Percentiles rank a stretch among this genome's conserved stretches.
These are phyloP conservation scores for Vitis vinifera DNA, from an alignment of 164 flowering plant genomes.

Conservation along the genomic window DNA sequence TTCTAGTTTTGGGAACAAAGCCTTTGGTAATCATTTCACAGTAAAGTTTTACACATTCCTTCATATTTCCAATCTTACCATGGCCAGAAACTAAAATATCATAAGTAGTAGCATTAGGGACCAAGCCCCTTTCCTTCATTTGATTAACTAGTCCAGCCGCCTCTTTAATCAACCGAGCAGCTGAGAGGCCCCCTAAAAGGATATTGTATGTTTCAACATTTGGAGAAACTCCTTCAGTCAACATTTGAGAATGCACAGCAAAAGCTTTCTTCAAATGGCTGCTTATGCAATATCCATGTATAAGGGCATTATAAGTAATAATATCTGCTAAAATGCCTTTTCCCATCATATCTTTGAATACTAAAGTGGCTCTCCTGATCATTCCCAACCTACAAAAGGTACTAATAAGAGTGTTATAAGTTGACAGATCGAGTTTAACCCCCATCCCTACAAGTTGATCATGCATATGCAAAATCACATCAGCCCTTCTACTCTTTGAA, in stretches of 20 bases:
- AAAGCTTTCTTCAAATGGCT: constrained; percentile 56
- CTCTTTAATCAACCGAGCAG: constrained; percentile 48
- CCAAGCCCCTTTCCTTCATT: constrained; percentile 60
- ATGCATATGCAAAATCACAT: constrained; percentile 55
- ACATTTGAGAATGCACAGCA: constrained; percentile 52
- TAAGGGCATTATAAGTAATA: constrained; percentile 69
- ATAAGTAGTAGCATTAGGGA: constrained; percentile 59
- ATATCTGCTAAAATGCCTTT: constrained; percentile 57
- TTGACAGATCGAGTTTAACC: constrained; percentile 37
- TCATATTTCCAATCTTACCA: constrained; percentile 63
- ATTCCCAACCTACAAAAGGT: constrained; percentile 71
- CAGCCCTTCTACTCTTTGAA: constrained; percentile 48
- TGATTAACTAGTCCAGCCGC: constrained; percentile 51
- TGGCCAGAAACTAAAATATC: constrained; percentile 66
- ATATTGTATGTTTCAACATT: constrained; percentile 64
- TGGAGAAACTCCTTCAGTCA: constrained; percentile 58
- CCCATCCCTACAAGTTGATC: constrained; percentile 59
- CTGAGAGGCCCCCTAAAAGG: constrained; percentile 51
- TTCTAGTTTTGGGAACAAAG: constrained; percentile 65
- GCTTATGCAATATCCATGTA: constrained; percentile 68
- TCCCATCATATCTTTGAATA: constrained; percentile 56
- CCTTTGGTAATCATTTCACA: constrained; percentile 88
- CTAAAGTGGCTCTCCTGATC: constrained; percentile 63
- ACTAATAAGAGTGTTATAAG: constrained; percentile 60
- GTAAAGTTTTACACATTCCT: constrained; percentile 62